phyloP scores from a whole-genome alignment of 139 green algal species.

The Chlamydomonas urium region DNA sequence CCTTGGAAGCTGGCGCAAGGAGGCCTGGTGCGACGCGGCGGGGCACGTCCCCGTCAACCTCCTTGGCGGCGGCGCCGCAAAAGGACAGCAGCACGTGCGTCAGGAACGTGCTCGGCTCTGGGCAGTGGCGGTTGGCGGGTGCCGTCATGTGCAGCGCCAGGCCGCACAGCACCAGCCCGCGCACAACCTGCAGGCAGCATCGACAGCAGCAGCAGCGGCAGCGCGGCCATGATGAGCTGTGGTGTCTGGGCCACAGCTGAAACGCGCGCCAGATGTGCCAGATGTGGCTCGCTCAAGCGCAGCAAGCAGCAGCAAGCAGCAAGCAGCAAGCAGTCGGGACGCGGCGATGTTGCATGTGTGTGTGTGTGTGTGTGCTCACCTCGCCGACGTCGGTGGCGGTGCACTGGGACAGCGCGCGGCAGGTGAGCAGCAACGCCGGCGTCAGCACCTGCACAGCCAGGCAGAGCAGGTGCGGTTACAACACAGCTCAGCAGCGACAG shows the following conservation, averaged over 20 bases:
- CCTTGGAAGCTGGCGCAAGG: background rate
- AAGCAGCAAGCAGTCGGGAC: no score
- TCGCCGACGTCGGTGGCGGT: constrained; percentile 21
- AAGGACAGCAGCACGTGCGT: constrained; percentile 36
- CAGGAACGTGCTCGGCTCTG: constrained; percentile 64
- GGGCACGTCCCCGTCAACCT: background rate
- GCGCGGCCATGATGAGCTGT: no score
- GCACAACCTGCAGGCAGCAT: no score
- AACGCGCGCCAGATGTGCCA: no score
- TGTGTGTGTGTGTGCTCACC: constrained; percentile 18
- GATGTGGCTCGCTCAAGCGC: no score
- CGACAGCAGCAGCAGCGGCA: no score
- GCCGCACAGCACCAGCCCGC: background rate
- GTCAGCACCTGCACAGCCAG: no score
- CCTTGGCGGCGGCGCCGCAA: no score
- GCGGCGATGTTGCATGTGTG: constrained; percentile 4
- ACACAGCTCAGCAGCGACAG: constrained; percentile 54
- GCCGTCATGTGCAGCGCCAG: constrained; percentile 28
- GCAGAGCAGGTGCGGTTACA: no score
- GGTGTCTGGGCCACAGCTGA: no score
- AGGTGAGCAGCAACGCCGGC: constrained; percentile 5
- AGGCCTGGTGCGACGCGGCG: constrained; percentile 9
- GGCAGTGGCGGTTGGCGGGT: constrained; percentile 44
- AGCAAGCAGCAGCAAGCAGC: no score
- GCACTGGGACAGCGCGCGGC: constrained; percentile 27